These are phyloP conservation scores for Infundibulicybe gibba DNA, from an alignment of 768 basidiomycete species.

Conservation along the genomic window DNA sequence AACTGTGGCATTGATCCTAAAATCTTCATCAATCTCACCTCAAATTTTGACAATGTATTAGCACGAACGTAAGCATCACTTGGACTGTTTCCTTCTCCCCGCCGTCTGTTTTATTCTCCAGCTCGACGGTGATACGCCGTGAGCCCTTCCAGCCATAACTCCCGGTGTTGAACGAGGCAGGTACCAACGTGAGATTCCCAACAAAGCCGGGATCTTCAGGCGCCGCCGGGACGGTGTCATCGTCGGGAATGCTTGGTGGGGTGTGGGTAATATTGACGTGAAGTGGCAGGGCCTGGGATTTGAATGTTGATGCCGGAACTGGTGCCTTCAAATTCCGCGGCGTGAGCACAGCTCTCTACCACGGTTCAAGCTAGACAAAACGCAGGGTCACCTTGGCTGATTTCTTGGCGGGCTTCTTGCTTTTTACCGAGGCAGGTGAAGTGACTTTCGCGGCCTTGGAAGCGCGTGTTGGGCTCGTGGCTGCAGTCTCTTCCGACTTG, in stretches of 20 bases:
- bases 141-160: constrained; percentile 85
- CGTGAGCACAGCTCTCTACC: not conserved
- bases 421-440: not conserved
- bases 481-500: not conserved
- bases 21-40: constrained; percentile 1
- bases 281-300: constrained; percentile 62
- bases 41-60: not conserved
- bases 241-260: constrained; percentile 35
- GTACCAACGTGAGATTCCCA: constrained; percentile 49
- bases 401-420: not conserved
- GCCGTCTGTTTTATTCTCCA: constrained; percentile 46
- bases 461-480: not conserved
- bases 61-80: constrained; percentile 68
- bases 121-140: constrained; percentile 63
- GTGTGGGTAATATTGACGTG: constrained; percentile 63
- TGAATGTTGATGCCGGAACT: constrained; percentile 51
- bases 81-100: constrained; percentile 63
- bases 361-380: constrained; percentile 1
- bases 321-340: constrained; percentile 2
- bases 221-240: constrained; percentile 29
- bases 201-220: constrained; percentile 59
- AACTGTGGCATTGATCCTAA: constrained; percentile 75
- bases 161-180: constrained; percentile 65
- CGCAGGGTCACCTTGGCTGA: not conserved
- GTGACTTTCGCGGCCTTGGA: not conserved